These are phyloP conservation scores for Crepidotus variabilis DNA, from an alignment of 768 basidiomycete genomes.

Conservation along the genomic window DNA sequence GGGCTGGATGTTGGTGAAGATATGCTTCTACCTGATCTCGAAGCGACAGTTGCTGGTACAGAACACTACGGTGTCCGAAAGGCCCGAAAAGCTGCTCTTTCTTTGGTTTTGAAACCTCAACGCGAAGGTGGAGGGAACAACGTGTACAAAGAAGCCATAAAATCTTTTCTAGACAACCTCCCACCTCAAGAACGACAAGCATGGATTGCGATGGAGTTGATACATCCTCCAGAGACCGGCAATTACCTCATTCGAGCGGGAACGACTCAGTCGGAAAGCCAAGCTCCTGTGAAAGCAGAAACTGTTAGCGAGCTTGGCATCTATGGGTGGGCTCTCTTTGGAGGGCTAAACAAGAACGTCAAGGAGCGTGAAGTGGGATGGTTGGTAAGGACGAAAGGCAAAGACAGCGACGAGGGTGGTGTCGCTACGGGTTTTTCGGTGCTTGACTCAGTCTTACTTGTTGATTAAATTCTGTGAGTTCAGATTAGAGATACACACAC, in stretches of 20 bases:
- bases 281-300: constrained; percentile 50
- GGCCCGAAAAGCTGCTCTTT: constrained; percentile 45
- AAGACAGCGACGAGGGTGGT: constrained; percentile 90
- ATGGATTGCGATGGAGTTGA: constrained; percentile 97
- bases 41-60: constrained; percentile 19
- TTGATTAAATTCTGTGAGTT: constrained; percentile 26
- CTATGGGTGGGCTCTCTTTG: constrained; percentile 86
- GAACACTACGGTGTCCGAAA: constrained; percentile 42
- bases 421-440: constrained; percentile 82
- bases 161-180: constrained; percentile 65
- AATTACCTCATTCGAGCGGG: constrained; percentile 81
- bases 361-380: constrained; percentile 74
- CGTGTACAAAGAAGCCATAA: constrained; percentile 82
- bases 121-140: constrained; percentile 99
- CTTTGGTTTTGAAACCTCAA: constrained; percentile 91
- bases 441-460: constrained; percentile 64
- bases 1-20: constrained; percentile 56
- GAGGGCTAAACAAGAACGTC: constrained; percentile 33
- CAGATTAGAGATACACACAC: no score
- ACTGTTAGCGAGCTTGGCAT: constrained; percentile 90
- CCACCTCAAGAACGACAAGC: constrained; percentile 62
- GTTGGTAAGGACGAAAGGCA: constrained; percentile 85
- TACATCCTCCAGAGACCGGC: constrained; percentile 64
- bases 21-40: constrained; percentile 26
- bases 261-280: constrained; percentile 25